Conservation (phyloP, 1,284 basidiomycete species). For the Apiotrichum akiyoshidainum region DNA sequence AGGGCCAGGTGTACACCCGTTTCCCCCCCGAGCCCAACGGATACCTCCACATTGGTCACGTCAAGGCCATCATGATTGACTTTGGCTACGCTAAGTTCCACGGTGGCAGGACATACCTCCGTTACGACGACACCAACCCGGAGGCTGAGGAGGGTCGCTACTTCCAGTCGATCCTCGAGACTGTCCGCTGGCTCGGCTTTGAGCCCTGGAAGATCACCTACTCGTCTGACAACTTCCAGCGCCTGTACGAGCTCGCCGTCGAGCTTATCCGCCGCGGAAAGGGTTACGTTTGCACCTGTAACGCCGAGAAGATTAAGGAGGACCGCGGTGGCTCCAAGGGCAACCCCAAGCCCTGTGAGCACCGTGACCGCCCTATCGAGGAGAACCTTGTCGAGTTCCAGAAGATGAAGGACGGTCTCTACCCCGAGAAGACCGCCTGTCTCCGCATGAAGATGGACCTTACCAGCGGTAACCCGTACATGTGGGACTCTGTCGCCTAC, state of each 20-base stretch:
- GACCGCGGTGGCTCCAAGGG: constrained; percentile 79
- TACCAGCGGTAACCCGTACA: constrained; percentile 89
- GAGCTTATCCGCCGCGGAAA: constrained; percentile 86
- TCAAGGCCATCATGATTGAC: constrained; percentile 97
- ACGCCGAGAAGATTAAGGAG: constrained; percentile 86
- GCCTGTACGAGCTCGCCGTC: constrained; percentile 84
- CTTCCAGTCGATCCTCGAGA: constrained; percentile 95
- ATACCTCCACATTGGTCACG: constrained; percentile 93
- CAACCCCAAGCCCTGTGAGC: constrained; percentile 79
- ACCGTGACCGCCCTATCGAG: constrained; percentile 74
- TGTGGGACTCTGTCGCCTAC: constrained; percentile 99
- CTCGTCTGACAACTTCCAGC: constrained; percentile 94
- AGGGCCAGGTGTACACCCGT: constrained; percentile 84
- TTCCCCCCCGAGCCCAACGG: constrained; percentile 99
- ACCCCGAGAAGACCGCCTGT: constrained; percentile 84
- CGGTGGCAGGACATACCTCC: constrained; percentile 84
- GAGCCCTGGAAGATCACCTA: constrained; percentile 99
- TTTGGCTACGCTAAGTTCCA: constrained; percentile 96
- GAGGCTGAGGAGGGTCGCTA: constrained; percentile 95
- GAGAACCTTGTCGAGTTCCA: constrained; percentile 87
- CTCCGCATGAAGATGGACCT: constrained; percentile 98
- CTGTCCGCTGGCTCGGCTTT: constrained; percentile 93
- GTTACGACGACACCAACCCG: constrained; percentile 97
- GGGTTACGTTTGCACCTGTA: constrained; percentile 95
- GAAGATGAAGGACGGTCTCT: constrained; percentile 88